Percentiles rank a stretch among this genome's conserved stretches.
Evolutionary conservation across 1,284 basidiomycete genomes (phyloP).

Genomic region (Fomitopsis palustris): DNA sequence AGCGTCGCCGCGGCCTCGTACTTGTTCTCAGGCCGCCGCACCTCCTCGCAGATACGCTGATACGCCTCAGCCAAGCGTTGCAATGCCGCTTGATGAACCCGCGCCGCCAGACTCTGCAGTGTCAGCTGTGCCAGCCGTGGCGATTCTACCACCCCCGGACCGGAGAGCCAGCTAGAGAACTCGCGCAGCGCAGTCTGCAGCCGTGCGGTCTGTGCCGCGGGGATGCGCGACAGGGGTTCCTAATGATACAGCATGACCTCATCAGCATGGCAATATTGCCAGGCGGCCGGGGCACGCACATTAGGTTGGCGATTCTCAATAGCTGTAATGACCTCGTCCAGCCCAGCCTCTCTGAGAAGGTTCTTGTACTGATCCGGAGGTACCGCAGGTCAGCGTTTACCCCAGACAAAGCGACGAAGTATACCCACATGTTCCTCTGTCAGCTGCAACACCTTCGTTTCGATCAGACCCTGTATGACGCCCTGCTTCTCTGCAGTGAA

Average conservation of each 20-base stretch:
- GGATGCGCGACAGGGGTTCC: constrained; percentile 71
- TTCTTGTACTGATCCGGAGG: constrained; percentile 54
- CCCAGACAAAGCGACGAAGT: background rate
- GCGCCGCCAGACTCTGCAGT: constrained; percentile 59
- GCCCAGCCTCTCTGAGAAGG: constrained; percentile 72
- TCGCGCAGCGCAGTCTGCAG: constrained; percentile 52
- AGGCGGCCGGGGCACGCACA: constrained; percentile 36
- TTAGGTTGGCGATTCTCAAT: constrained; percentile 50
- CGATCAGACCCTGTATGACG: constrained; percentile 59
- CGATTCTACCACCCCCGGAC: constrained; percentile 70
- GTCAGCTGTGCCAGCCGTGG: constrained; percentile 74
- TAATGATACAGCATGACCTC: constrained; percentile 24
- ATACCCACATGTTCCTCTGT: constrained; percentile 81
- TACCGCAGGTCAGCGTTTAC: background rate
- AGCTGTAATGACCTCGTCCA: constrained; percentile 60
- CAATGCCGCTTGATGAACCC: constrained; percentile 76
- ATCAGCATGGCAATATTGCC: constrained; percentile 1
- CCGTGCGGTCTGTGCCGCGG: constrained; percentile 50
- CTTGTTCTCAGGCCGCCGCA: constrained; percentile 69
- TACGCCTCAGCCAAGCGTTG: constrained; percentile 68
- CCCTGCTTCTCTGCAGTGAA: constrained; percentile 68
- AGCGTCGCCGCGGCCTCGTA: constrained; percentile 91
- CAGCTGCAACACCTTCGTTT: constrained; percentile 60
- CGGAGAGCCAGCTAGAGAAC: constrained; percentile 70
- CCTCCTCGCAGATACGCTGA: constrained; percentile 65